Evolutionary conservation across 768 basidiomycete genomes (phyloP).

Genomic region (Tylopilus sp.): DNA sequence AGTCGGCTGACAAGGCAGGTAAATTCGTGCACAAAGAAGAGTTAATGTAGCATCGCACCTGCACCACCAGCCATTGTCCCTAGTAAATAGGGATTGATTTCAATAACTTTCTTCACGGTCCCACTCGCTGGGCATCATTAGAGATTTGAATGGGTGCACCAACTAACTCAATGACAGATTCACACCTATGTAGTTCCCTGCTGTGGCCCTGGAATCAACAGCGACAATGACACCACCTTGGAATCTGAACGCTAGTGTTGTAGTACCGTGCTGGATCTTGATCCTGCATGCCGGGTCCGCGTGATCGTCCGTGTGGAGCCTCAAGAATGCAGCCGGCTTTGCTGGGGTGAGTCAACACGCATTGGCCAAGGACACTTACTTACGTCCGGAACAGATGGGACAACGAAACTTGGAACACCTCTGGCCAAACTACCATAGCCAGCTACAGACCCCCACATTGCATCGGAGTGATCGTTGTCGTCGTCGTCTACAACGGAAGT

Average conservation of each 20-base stretch:
- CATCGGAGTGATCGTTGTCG: conserved; percentile 59
- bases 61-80: conserved; percentile 99
- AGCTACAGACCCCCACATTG: conserved; percentile 81
- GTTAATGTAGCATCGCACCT: conserved; percentile 46
- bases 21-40: conserved; percentile 2
- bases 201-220: conserved; percentile 97
- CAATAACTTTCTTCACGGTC: conserved; percentile 99
- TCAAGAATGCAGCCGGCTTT: conserved; percentile 88
- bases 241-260: conserved; percentile 95
- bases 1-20: conserved; percentile 61
- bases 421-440: conserved; percentile 74
- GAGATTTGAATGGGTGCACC: background rate
- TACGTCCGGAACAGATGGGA: conserved; percentile 77
- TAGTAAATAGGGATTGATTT: conserved; percentile 98
- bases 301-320: conserved; percentile 92
- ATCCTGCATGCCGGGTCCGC: conserved; percentile 93
- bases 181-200: conserved; percentile 94
- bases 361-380: conserved; percentile 27
- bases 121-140: conserved; percentile 65
- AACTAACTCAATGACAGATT: conserved; percentile 24
- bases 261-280: conserved; percentile 98
- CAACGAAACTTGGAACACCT: conserved; percentile 66
- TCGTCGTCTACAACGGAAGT: conserved; percentile 53
- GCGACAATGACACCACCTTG: conserved; percentile 98
- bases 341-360: conserved; percentile 8